These are phyloP conservation scores for Xylaria sp. DNA, from an alignment of 2,329 filamentous ascomycete genomes.

Conservation along the genomic window DNA sequence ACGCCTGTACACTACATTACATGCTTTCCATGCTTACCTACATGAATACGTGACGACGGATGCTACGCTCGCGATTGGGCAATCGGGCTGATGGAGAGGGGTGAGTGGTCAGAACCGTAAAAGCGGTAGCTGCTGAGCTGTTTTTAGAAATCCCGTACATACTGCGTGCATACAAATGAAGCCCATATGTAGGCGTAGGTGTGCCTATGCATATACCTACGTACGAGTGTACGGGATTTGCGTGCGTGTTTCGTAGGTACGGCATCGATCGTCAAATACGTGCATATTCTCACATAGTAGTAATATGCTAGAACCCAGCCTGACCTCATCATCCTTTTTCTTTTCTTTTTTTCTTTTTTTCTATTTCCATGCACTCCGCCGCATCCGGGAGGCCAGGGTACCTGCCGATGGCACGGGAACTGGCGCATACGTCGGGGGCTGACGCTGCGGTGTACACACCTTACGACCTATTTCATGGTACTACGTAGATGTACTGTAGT, in stretches of 20 bases:
- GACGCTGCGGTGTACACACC: neutral
- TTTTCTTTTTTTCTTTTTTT: no score
- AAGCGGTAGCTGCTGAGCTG: neutral
- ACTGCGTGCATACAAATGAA: no score
- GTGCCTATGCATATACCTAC: no score
- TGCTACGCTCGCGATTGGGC: neutral
- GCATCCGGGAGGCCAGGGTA: neutral
- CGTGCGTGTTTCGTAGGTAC: neutral
- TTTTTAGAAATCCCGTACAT: neutral
- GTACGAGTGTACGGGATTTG: no score
- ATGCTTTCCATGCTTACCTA: neutral
- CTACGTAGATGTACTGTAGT: no score
- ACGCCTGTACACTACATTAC: conserved; percentile 3
- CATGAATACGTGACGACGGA: no score
- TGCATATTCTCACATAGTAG: no score
- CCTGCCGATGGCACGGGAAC: neutral
- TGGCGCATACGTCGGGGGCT: neutral
- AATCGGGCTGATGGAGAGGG: neutral
- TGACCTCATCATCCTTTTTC: neutral
- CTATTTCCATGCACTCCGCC: neutral
- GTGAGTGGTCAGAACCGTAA: neutral
- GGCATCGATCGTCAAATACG: no score
- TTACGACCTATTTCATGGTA: no score
- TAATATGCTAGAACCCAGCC: neutral
- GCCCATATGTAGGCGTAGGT: no score